A percentile compares a stretch with the other conserved stretches of the same genome.
These are phyloP conservation scores for Euptelea pleiosperma DNA, from an alignment of 164 flowering plant genomes.

Conservation along the genomic window DNA sequence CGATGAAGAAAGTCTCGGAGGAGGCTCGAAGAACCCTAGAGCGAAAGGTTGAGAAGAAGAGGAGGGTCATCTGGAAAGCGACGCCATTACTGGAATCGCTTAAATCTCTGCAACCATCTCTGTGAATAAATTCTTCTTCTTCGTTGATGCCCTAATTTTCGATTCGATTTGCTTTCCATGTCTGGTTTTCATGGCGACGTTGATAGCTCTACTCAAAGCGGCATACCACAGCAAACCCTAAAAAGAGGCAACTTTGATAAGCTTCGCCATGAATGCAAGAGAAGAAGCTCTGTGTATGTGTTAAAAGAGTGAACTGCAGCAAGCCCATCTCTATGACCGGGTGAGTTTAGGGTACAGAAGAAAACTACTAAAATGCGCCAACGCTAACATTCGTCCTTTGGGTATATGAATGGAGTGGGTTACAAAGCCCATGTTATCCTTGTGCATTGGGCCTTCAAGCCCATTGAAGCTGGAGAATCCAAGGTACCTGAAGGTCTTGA, in stretches of 20 bases:
- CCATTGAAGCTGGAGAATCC: too few species aligned
- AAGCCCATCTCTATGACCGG: too few species aligned
- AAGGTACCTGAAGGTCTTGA: too few species aligned
- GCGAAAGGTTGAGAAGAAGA: background rate
- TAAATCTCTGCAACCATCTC: slow-evolving; percentile 5
- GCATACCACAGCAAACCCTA: background rate
- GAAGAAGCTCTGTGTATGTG: background rate
- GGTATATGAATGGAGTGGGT: too few species aligned
- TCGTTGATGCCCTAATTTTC: background rate
- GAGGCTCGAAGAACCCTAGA: slow-evolving; percentile 14
- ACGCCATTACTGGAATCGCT: slow-evolving; percentile 14
- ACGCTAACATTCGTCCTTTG: too few species aligned
- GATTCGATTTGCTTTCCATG: background rate
- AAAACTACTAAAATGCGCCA: too few species aligned
- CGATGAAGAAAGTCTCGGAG: background rate
- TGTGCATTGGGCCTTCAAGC: too few species aligned
- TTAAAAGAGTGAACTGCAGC: background rate
- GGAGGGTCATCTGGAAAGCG: slow-evolving; percentile 17
- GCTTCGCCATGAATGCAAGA: background rate
- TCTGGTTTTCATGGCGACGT: too few species aligned
- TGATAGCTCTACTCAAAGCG: background rate
- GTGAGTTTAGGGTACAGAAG: too few species aligned
- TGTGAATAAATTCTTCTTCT: background rate
- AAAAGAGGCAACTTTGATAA: background rate
- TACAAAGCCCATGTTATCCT: too few species aligned